phyloP scores from a whole-genome alignment of 2,329 filamentous ascomycete species.

The Botrytis squamosa region DNA sequence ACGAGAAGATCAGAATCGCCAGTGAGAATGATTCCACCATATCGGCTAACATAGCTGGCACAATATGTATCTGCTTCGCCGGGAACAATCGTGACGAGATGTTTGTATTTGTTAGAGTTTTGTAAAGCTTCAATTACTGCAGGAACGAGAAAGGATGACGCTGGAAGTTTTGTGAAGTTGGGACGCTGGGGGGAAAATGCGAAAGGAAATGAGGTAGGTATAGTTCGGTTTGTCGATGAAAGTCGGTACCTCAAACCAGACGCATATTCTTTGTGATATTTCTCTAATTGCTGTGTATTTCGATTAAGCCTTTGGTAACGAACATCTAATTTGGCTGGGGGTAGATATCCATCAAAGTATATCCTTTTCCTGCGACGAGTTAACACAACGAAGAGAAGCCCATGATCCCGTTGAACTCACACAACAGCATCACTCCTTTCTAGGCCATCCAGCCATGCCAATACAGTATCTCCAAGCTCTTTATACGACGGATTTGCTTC shows the following conservation, averaged over 20 bases:
- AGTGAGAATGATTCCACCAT: constrained; percentile 64
- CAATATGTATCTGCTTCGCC: constrained; percentile 86
- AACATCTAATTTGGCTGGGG: constrained; percentile 43
- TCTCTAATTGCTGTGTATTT: constrained; percentile 31
- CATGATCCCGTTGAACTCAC: constrained; percentile 44
- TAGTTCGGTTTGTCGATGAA: constrained; percentile 12
- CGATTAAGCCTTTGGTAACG: constrained; percentile 31
- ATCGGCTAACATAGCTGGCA: constrained; percentile 58
- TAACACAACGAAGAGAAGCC: constrained; percentile 20
- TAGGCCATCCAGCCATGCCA: constrained; percentile 63
- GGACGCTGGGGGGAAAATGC: constrained; percentile 27
- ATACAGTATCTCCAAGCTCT: constrained; percentile 57
- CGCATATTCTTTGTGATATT: constrained; percentile 31
- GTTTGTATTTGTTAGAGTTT: constrained; percentile 44
- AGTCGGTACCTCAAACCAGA: constrained; percentile 24
- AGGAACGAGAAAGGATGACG: constrained; percentile 70
- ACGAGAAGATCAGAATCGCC: constrained; percentile 86
- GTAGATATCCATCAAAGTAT: constrained; percentile 84
- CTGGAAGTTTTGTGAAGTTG: constrained; percentile 40
- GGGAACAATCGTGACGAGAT: constrained; percentile 60
- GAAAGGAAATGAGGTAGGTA: constrained; percentile 26
- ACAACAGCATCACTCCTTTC: constrained; percentile 55
- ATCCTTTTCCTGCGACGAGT: constrained; percentile 57
- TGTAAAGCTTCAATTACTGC: constrained; percentile 70
- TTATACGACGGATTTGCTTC: constrained; percentile 59